A percentile compares a stretch with the other conserved stretches of the same genome.
Conservation (phyloP, 768 basidiomycete species). For the Rhodotorula taiwanensis region DNA sequence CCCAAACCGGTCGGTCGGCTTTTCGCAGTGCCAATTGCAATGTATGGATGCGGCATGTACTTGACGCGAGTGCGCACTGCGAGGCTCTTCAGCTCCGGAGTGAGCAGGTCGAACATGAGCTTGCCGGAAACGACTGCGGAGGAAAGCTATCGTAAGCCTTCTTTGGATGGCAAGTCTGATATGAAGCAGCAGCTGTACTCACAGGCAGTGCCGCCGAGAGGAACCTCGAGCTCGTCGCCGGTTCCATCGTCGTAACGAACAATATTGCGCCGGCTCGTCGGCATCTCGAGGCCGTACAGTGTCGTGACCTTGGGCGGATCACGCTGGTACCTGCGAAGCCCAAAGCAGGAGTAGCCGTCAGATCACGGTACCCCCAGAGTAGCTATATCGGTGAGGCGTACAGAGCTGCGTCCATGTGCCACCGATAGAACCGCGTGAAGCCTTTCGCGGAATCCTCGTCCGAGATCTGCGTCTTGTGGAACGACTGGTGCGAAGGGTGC, state of each 20-base stretch:
- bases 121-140: conserved; percentile 54
- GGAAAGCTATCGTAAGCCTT: neutral
- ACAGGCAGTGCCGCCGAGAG: conserved; percentile 80
- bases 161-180: too few species aligned
- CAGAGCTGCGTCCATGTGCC: conserved; percentile 79
- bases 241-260: conserved; percentile 58
- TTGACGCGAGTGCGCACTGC: conserved; percentile 68
- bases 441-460: conserved; percentile 68
- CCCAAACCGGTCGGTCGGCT: conserved; percentile 73
- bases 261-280: conserved; percentile 57
- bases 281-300: conserved; percentile 69
- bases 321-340: conserved; percentile 41
- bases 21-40: conserved; percentile 77
- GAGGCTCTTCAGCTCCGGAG: conserved; percentile 64
- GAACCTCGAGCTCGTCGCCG: conserved; percentile 71
- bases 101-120: conserved; percentile 75
- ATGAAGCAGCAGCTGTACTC: conserved; percentile 45
- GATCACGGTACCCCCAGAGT: conserved; percentile 53
- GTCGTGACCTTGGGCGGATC: conserved; percentile 69
- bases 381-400: too few species aligned
- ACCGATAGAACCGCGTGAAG: conserved; percentile 53
- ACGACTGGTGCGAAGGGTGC: conserved; percentile 77
- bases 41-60: conserved; percentile 80
- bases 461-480: conserved; percentile 72
- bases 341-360: conserved; percentile 1